Evolutionary conservation across 108 stramenopile genomes (phyloP), one percentile per base, ranked within the genome.

Genomic region (Licmophora abbreviata): DNA sequence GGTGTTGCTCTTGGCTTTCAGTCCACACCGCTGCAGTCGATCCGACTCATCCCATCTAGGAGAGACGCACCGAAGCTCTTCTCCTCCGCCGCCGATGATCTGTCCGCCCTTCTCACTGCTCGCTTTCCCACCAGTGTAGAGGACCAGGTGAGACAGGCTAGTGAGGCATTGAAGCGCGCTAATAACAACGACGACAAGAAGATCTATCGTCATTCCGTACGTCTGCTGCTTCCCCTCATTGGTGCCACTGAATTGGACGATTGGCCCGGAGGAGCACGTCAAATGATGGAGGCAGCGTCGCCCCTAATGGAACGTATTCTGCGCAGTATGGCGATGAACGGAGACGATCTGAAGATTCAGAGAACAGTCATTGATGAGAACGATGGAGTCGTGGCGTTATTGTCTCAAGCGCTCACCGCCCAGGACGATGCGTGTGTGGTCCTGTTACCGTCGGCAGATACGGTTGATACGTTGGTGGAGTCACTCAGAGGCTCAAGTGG

Each of bases 241-340:
- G 62, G 55, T 10, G 55, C 62, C 7, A 63, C 62, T 11, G 62
- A 63, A 7, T 27, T 63, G 22, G 62, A 63, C 34, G 62, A 63
- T 27, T 63, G 62, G 62, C 62, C 62, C 8, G 62, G 62, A 17
- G 62, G 62, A 9, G 51, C 62, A 1, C 62, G 62, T 11, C 62
- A 63, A 56, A 63, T 63, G 62, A 53, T 53, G 54, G 55, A 63
- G 31, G 62, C 62, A 5, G 62, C 62, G 11, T 14, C 22, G 17
- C 62, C 62, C 4, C 25, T 63, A 44, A 41, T 63, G 4, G n/a
- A 58, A 22, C 5, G n/a, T 3, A 44, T 63, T 22, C 12, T 63
- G 22, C 11, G 10, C 2, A 33, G 29, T 17, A 30, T 32, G 44
- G 20, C 4, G 3, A 10, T 15, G 54, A n/a, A n/a, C 22, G 1